Base-by-base conservation (phyloP, 306 rosid genomes). In the Alnus glutinosa region DNA sequence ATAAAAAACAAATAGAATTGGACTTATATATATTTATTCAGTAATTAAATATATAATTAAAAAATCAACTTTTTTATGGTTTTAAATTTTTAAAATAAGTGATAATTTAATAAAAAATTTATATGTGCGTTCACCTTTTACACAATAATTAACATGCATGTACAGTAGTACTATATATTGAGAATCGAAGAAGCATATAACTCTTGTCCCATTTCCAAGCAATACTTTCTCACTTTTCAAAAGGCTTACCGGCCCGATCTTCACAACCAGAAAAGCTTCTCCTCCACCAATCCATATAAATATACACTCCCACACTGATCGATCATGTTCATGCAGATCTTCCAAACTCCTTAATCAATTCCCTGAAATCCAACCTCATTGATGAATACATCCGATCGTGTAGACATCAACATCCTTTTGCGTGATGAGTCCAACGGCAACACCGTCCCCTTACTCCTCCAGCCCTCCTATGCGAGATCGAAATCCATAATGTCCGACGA, bases 401-500 rank as follows among this genome's bases (percentile, higher is more conserved):
- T 75, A 42, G 80, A 78, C 76, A 32, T 63, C 30, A 75, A 76
- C 12, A 72, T 73, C 5, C 76, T 83, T 8, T 77, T 83, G 19
- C 64, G 80, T 14, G 75, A 46, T 50, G 68, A 74, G 12, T 49
- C 71, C 14, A 78, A 52, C 57, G 8, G 37, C 28, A 23, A 13
- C 4, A 18, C 49, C 6, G 75, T 78, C 28, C 98, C 98, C 23
- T 75, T 95, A 62, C 95, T 95, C 23, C 83, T 78, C 16, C 92
- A 87, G 49, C 91, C 93, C 76, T 78, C 89, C 6, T 83, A 89
- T 59, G 80, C 84, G 1, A 82, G 90, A 83, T 86, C 94, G 48
- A 89, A 89, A 51, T 86, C 89, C 2, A 30, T 83, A 4, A 83
- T 72, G 73, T 80, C 14, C 16, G 96, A 95, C 42, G 98, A 92